Evolutionary conservation across 2,329 filamentous ascomycete genomes (phyloP).

Genomic region (Elsinoe fawcettii): DNA sequence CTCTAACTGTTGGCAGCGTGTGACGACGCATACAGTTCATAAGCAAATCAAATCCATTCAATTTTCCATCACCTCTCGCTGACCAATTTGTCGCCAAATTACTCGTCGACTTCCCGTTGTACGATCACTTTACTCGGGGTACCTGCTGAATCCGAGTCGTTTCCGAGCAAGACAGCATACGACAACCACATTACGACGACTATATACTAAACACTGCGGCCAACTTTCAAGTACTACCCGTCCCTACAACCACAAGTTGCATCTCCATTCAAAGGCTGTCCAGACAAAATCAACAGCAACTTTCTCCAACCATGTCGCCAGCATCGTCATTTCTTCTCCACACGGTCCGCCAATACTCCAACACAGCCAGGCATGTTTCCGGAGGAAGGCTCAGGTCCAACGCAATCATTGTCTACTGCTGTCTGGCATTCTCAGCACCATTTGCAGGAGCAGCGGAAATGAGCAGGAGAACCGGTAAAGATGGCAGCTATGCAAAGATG

Average conservation of each 20-base stretch:
- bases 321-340: slow-evolving; percentile 21
- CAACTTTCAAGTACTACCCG: too few species aligned
- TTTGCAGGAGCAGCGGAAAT: slow-evolving; percentile 30
- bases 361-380: slow-evolving; percentile 19
- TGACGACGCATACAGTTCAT: not conserved
- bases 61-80: not conserved
- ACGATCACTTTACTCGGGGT: slow-evolving; percentile 1
- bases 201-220: not conserved
- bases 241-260: too few species aligned
- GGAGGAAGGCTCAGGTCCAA: slow-evolving; percentile 25
- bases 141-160: not conserved
- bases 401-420: slow-evolving; percentile 28
- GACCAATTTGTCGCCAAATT: not conserved
- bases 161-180: slow-evolving; percentile 11
- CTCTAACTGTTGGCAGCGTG: not conserved
- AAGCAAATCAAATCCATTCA: slow-evolving; percentile 12
- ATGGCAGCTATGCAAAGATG: slow-evolving; percentile 28
- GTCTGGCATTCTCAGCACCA: slow-evolving; percentile 28
- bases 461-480: slow-evolving; percentile 26
- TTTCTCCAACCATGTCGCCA: slow-evolving; percentile 13
- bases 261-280: too few species aligned
- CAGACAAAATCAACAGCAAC: not conserved
- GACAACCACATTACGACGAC: not conserved
- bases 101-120: not conserved
- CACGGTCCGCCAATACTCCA: slow-evolving; percentile 25